Percentiles rank a stretch among this genome's conserved stretches.
phyloP scores from a whole-genome alignment of 148 eudicot species.

The Rhododendron williamsianum region DNA sequence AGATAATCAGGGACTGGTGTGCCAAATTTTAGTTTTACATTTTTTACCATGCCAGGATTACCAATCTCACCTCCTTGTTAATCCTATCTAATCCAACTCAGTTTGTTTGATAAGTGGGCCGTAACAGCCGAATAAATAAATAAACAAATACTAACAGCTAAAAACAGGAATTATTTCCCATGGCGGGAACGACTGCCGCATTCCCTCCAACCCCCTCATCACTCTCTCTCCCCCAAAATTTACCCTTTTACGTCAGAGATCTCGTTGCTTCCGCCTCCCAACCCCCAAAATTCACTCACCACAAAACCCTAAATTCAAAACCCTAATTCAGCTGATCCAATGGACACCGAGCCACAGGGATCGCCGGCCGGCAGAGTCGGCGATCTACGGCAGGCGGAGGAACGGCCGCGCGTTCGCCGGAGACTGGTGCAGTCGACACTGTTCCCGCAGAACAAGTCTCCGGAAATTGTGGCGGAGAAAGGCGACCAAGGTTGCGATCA shows the following conservation, averaged over 20 bases:
- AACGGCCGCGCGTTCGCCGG: constrained; percentile 37
- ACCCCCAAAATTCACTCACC: constrained; percentile 15
- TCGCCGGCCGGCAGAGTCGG: constrained; percentile 12
- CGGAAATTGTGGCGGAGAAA: constrained; percentile 13
- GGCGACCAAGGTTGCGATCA: constrained; percentile 17
- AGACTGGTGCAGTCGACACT: constrained; percentile 67
- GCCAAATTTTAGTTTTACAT: too few relatives aligned
- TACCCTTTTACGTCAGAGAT: neutral
- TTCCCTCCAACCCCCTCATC: constrained; percentile 10
- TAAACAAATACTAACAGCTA: neutral
- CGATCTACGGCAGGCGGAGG: constrained; percentile 30
- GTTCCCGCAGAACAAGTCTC: constrained; percentile 46
- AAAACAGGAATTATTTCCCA: neutral
- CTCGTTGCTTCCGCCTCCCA: constrained; percentile 1
- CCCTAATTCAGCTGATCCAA: constrained; percentile 34
- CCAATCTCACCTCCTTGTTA: too few relatives aligned
- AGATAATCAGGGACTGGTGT: too few relatives aligned
- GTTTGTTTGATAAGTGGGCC: too few relatives aligned
- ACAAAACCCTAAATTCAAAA: constrained; percentile 26
- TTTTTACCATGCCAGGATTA: too few relatives aligned
- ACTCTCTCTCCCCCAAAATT: constrained; percentile 1
- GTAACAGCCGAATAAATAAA: too few relatives aligned
- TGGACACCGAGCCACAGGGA: constrained; percentile 35
- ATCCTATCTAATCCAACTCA: too few relatives aligned
- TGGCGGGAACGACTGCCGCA: constrained; percentile 30